Conservation (phyloP, 2,329 filamentous ascomycete genomes). For the Botryotinia narcissicola region DNA sequence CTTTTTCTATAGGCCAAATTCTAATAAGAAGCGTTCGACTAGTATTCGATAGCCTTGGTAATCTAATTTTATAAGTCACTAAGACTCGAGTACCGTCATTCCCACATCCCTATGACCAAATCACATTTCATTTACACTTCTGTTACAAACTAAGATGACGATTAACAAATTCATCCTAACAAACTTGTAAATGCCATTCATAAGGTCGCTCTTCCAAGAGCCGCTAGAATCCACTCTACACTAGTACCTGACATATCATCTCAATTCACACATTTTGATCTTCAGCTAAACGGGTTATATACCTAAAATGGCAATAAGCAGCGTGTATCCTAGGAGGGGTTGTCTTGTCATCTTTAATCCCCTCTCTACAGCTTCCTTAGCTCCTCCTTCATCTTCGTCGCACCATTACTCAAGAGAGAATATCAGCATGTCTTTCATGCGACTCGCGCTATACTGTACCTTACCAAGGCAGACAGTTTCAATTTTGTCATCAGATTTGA, state of each 20-base stretch:
- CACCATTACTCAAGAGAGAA: neutral
- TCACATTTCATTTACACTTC: neutral
- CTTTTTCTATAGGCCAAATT: neutral
- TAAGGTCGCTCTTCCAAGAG: neutral
- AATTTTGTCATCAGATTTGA: neutral
- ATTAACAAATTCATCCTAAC: neutral
- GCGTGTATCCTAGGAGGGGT: neutral
- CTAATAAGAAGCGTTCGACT: neutral
- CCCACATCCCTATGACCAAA: neutral
- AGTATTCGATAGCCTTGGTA: neutral
- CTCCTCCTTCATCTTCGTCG: neutral
- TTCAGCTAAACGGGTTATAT: neutral
- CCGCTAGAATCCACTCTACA: neutral
- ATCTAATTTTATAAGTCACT: neutral
- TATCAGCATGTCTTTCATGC: neutral
- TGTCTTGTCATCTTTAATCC: neutral
- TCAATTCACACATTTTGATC: neutral
- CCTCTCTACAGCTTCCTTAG: neutral
- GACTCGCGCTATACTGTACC: neutral
- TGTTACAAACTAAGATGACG: neutral
- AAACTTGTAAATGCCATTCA: neutral
- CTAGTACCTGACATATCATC: neutral
- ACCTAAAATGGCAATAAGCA: neutral
- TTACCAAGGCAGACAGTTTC: neutral
- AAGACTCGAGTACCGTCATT: neutral